These are phyloP conservation scores for Porpolomopsis calyptriformis DNA, from an alignment of 768 basidiomycete genomes.

Conservation along the genomic window DNA sequence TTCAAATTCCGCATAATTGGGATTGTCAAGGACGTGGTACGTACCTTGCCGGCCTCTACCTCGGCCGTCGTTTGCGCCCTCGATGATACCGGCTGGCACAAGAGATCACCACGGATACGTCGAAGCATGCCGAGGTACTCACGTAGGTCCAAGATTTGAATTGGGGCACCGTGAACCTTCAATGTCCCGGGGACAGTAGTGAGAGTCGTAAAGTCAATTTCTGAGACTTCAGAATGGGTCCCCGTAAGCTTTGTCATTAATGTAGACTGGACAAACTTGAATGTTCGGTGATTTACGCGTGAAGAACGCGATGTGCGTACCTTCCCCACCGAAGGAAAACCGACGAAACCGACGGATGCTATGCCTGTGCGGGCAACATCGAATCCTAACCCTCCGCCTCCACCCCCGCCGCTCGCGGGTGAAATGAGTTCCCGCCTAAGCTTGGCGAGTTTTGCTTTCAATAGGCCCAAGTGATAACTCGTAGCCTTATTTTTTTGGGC, in stretches of 20 bases:
- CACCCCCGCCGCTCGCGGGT: slow-evolving; percentile 67
- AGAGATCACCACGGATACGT: slow-evolving; percentile 10
- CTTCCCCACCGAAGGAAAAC: slow-evolving; percentile 93
- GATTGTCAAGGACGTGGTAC: slow-evolving; percentile 16
- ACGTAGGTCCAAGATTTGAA: slow-evolving; percentile 91
- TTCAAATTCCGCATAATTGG: not conserved
- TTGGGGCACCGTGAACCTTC: slow-evolving; percentile 91
- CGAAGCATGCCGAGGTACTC: slow-evolving; percentile 20
- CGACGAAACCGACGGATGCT: slow-evolving; percentile 89
- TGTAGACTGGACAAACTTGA: slow-evolving; percentile 50
- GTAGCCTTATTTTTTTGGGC: slow-evolving; percentile 95
- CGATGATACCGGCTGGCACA: slow-evolving; percentile 82
- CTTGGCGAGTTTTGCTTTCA: slow-evolving; percentile 98
- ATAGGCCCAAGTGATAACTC: slow-evolving; percentile 90
- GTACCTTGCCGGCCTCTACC: slow-evolving; percentile 89
- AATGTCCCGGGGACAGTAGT: slow-evolving; percentile 93
- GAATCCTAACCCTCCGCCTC: slow-evolving; percentile 85
- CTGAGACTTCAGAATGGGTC: slow-evolving; percentile 91
- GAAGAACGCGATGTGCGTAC: slow-evolving; percentile 23
- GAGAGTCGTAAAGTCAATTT: slow-evolving; percentile 93
- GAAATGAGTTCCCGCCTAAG: slow-evolving; percentile 88
- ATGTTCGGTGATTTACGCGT: slow-evolving; percentile 5
- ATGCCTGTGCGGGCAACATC: slow-evolving; percentile 97
- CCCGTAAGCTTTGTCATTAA: slow-evolving; percentile 95
- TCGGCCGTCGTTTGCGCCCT: slow-evolving; percentile 92